Conservation (phyloP, 768 basidiomycete genomes). For the Multifurca ochricompacta region DNA sequence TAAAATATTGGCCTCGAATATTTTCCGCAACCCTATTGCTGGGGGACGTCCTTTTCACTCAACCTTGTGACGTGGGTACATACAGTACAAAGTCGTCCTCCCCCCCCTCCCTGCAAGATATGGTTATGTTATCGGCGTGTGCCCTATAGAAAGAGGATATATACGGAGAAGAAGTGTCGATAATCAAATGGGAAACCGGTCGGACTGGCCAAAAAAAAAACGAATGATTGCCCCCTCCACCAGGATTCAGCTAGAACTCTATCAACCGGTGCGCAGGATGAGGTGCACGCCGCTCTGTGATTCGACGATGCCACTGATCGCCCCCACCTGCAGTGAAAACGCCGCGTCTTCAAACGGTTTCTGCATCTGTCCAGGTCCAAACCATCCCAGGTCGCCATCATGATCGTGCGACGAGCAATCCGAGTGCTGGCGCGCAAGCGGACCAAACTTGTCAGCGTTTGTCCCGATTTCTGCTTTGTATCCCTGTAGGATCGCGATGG, state of each 20-base stretch:
- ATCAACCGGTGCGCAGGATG: slow-evolving; percentile 77
- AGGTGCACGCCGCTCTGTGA: slow-evolving; percentile 95
- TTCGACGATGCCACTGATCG: slow-evolving; percentile 75
- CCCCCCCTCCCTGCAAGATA: no score
- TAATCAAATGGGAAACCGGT: neutral
- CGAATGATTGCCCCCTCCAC: neutral
- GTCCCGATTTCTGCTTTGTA: slow-evolving; percentile 55
- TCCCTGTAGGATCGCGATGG: slow-evolving; percentile 62
- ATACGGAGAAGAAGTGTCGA: no score
- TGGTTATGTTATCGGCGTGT: no score
- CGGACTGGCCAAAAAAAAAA: no score
- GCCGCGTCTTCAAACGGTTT: slow-evolving; percentile 92
- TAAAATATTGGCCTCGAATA: no score
- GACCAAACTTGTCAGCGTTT: slow-evolving; percentile 54
- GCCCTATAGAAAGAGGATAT: no score
- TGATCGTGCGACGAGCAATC: slow-evolving; percentile 85
- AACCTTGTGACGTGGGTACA: neutral
- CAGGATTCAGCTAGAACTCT: neutral
- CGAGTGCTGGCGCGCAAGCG: slow-evolving; percentile 68
- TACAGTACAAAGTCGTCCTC: neutral
- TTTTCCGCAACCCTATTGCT: no score
- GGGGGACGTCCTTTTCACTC: no score
- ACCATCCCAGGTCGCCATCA: slow-evolving; percentile 84
- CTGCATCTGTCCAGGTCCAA: slow-evolving; percentile 88
- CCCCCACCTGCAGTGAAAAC: slow-evolving; percentile 58